Conservation (phyloP, 2,329 filamentous ascomycete species). For the Hansfordia pulvinata region DNA sequence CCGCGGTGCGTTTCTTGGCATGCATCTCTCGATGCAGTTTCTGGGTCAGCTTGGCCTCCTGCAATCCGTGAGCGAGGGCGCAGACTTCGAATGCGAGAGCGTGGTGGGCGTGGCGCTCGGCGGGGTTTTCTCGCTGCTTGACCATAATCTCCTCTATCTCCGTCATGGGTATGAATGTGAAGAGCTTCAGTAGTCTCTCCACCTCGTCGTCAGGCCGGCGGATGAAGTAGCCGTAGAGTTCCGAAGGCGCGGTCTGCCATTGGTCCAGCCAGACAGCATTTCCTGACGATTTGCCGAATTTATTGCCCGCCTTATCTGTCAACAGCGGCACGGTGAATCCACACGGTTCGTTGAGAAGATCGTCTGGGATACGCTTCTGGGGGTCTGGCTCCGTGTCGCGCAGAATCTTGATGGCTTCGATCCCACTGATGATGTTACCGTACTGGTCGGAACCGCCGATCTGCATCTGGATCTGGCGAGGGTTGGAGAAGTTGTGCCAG, state of each 20-base stretch:
- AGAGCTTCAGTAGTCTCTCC: constrained; percentile 69
- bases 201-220: constrained; percentile 71
- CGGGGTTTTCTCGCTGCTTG: constrained; percentile 52
- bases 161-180: constrained; percentile 71
- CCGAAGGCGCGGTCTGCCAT: constrained; percentile 67
- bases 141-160: constrained; percentile 57
- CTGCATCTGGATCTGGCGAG: constrained; percentile 62
- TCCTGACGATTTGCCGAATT: constrained; percentile 89
- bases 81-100: constrained; percentile 71
- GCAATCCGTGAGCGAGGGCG: constrained; percentile 59
- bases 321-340: constrained; percentile 87
- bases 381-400: constrained; percentile 41
- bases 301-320: constrained; percentile 71
- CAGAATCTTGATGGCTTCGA: constrained; percentile 71
- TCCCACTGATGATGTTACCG: constrained; percentile 86
- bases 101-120: constrained; percentile 70
- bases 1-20: constrained; percentile 13
- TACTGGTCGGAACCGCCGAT: constrained; percentile 94
- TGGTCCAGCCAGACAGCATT: constrained; percentile 89
- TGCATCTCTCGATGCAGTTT: constrained; percentile 37
- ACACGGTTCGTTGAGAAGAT: constrained; percentile 44
- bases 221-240: constrained; percentile 85
- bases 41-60: constrained; percentile 50
- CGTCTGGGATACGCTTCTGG: constrained; percentile 21
- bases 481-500: constrained; percentile 66